These are phyloP conservation scores for Gonapodya prolifera DNA, from an alignment of 192 early-diverging fungal species.

Conservation along the genomic window DNA sequence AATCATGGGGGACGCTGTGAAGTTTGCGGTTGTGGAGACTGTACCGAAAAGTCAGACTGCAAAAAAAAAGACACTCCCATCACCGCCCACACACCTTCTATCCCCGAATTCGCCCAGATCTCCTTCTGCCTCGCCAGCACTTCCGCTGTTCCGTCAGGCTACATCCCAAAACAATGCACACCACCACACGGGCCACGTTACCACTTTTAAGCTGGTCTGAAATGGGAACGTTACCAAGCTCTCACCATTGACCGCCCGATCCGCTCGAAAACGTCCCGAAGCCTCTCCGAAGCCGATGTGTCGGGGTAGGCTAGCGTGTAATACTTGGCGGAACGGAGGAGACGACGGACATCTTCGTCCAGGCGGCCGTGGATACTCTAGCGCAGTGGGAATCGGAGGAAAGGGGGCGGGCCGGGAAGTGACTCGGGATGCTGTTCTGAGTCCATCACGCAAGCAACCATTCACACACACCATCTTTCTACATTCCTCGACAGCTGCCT, in stretches of 20 bases:
- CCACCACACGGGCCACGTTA: too few relatives aligned
- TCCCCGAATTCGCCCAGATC: background rate
- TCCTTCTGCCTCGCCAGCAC: background rate
- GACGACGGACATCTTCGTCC: background rate
- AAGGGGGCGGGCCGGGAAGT: too few relatives aligned
- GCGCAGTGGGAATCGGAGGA: too few relatives aligned
- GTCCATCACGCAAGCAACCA: too few relatives aligned
- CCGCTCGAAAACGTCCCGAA: background rate
- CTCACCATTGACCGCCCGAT: background rate
- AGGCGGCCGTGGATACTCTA: background rate
- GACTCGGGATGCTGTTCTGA: too few relatives aligned
- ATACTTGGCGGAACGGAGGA: background rate
- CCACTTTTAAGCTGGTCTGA: too few relatives aligned
- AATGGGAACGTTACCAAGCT: too few relatives aligned
- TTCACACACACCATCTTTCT: background rate
- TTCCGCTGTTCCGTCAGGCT: background rate
- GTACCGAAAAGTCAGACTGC: too few relatives aligned
- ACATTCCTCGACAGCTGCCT: background rate
- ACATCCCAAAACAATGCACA: background rate
- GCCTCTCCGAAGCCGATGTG: background rate
- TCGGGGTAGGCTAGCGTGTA: background rate
- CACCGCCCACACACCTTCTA: background rate
- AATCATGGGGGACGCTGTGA: background rate
- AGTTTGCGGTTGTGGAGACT: background rate
- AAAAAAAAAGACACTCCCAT: background rate